Percentiles rank a stretch among this genome's conserved stretches.
phyloP scores from a whole-genome alignment of 768 basidiomycete genomes.

The Sutorius australiensis region DNA sequence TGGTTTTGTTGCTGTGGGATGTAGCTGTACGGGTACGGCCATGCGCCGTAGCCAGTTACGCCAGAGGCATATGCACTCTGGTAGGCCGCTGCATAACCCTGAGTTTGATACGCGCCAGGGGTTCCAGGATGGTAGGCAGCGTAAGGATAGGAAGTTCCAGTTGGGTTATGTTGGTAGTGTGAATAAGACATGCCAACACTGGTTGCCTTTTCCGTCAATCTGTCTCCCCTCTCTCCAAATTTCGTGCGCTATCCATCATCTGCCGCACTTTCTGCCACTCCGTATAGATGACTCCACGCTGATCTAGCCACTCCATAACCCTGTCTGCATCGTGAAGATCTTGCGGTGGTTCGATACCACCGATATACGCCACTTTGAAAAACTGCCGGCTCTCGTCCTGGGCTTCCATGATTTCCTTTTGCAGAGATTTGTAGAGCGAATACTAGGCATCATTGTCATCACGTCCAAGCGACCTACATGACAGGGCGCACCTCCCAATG shows the following conservation, averaged over 20 bases:
- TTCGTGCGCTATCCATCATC: slow-evolving; percentile 72
- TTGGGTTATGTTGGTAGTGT: slow-evolving; percentile 35
- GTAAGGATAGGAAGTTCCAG: slow-evolving; percentile 62
- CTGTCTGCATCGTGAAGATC: slow-evolving; percentile 71
- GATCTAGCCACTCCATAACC: slow-evolving; percentile 79
- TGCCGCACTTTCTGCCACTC: slow-evolving; percentile 69
- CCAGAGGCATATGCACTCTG: slow-evolving; percentile 53
- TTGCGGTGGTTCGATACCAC: slow-evolving; percentile 55
- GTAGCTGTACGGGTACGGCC: slow-evolving; percentile 70
- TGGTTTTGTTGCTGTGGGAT: slow-evolving; percentile 38
- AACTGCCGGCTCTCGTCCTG: slow-evolving; percentile 44
- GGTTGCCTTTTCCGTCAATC: slow-evolving; percentile 13
- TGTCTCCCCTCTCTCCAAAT: slow-evolving; percentile 54
- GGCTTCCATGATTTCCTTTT: slow-evolving; percentile 55
- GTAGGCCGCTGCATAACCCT: slow-evolving; percentile 49
- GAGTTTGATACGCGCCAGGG: slow-evolving; percentile 41
- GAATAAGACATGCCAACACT: slow-evolving; percentile 30
- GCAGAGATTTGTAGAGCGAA: slow-evolving; percentile 56
- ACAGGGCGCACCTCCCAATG: slow-evolving; percentile 74
- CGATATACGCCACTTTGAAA: slow-evolving; percentile 54
- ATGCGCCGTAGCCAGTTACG: slow-evolving; percentile 63
- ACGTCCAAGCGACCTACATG: not conserved
- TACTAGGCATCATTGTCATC: slow-evolving; percentile 42
- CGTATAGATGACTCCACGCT: slow-evolving; percentile 58
- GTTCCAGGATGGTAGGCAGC: slow-evolving; percentile 55